Conservation (phyloP, 768 basidiomycete genomes). For the Macrocybe gigantea region DNA sequence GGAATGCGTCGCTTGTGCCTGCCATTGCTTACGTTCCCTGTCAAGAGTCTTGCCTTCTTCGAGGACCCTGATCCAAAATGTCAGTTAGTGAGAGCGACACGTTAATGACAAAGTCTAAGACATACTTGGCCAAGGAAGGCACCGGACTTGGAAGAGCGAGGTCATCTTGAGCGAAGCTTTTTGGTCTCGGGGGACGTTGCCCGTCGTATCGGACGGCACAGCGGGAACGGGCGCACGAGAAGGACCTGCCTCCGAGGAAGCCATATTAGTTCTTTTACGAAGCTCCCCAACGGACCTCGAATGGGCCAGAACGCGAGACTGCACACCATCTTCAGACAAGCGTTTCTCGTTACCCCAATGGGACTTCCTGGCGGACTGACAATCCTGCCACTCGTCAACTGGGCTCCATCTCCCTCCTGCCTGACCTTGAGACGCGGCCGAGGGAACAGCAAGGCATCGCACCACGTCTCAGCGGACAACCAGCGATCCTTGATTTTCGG, state of each 20-base stretch:
- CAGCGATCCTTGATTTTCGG: slow-evolving; percentile 46
- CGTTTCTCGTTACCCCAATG: slow-evolving; percentile 10
- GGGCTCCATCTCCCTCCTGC: slow-evolving; percentile 15
- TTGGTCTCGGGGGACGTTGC: slow-evolving; percentile 34
- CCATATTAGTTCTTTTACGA: background rate
- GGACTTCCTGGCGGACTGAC: slow-evolving; percentile 49
- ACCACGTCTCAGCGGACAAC: slow-evolving; percentile 76
- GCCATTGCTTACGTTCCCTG: slow-evolving; percentile 64
- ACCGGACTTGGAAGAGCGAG: slow-evolving; percentile 52
- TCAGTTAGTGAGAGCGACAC: background rate
- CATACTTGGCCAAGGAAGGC: slow-evolving; percentile 50
- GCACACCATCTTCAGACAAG: slow-evolving; percentile 21
- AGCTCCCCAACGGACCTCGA: slow-evolving; percentile 41
- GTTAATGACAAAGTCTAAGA: slow-evolving; percentile 2
- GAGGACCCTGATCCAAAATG: slow-evolving; percentile 45
- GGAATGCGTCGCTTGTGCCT: slow-evolving; percentile 53
- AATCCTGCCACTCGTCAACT: slow-evolving; percentile 23
- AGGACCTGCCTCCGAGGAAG: background rate
- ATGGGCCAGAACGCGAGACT: slow-evolving; percentile 44
- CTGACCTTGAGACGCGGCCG: slow-evolving; percentile 63
- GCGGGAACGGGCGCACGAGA: background rate
- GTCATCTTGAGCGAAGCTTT: slow-evolving; percentile 57
- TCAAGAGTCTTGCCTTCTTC: slow-evolving; percentile 57
- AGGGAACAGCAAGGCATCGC: slow-evolving; percentile 73
- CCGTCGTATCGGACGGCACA: background rate